phyloP scores from a whole-genome alignment of 768 basidiomycete genomes.

The Neoboletus subvelutipes region DNA sequence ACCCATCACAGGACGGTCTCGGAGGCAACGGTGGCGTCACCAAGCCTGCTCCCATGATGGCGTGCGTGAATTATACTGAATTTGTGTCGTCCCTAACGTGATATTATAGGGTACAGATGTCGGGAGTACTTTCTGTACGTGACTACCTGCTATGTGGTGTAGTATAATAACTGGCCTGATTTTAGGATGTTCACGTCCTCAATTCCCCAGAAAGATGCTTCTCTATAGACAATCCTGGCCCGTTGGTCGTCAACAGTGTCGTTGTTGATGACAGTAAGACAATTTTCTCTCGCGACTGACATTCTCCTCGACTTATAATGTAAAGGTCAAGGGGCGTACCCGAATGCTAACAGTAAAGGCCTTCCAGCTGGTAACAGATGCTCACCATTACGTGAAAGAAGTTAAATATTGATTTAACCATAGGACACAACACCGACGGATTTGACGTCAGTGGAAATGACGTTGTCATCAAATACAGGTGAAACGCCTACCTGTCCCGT shows the following conservation, averaged over 20 bases:
- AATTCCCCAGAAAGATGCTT: constrained; percentile 41
- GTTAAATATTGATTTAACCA: background rate
- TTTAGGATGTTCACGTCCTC: constrained; percentile 36
- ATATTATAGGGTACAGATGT: constrained; percentile 36
- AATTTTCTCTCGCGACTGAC: background rate
- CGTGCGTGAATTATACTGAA: constrained; percentile 25
- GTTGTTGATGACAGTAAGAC: constrained; percentile 57
- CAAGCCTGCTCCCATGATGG: constrained; percentile 42
- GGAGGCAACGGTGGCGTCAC: constrained; percentile 10
- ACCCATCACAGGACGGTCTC: constrained; percentile 25
- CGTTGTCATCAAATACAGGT: constrained; percentile 35
- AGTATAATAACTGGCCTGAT: background rate
- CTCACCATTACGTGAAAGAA: background rate
- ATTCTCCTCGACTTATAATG: background rate
- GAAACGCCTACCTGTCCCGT: background rate
- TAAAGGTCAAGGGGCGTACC: constrained; percentile 49
- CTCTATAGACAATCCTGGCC: constrained; percentile 28
- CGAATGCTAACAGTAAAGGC: constrained; percentile 52
- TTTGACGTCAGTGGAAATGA: constrained; percentile 43
- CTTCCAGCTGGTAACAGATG: constrained; percentile 41
- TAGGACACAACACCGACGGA: constrained; percentile 51
- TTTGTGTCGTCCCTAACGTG: background rate
- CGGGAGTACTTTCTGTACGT: constrained; percentile 40
- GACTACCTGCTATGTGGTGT: background rate
- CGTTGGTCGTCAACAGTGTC: constrained; percentile 43